Evolutionary conservation across 192 early-diverging fungal genomes (phyloP).

Genomic region (Spizellomyces sp.): DNA sequence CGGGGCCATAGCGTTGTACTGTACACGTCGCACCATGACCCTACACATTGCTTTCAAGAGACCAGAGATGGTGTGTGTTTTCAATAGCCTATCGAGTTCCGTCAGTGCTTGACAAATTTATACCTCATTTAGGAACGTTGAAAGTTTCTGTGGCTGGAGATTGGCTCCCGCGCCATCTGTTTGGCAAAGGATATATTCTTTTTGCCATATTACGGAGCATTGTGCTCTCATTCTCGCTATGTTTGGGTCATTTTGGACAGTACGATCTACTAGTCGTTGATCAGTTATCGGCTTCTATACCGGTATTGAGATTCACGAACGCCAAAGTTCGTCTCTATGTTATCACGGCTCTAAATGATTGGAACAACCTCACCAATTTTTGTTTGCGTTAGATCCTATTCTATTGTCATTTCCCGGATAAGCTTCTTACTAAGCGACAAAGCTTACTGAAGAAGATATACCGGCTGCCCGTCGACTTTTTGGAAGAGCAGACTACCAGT

Average conservation of each 20-base stretch:
- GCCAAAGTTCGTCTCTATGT: conserved; percentile 49
- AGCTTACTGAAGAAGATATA: conserved; percentile 69
- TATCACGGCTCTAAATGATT: neutral
- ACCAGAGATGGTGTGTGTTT: conserved; percentile 71
- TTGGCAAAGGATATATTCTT: conserved; percentile 75
- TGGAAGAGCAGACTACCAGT: conserved; percentile 88
- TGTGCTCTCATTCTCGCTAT: conserved; percentile 61
- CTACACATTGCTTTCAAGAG: conserved; percentile 87
- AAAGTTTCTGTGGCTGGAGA: conserved; percentile 72
- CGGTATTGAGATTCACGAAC: conserved; percentile 68
- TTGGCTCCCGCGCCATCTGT: conserved; percentile 70
- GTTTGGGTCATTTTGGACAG: conserved; percentile 35
- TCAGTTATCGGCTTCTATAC: conserved; percentile 83
- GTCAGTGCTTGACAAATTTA: conserved; percentile 8
- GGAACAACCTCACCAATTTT: neutral
- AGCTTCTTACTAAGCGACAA: conserved; percentile 69
- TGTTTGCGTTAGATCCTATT: conserved; percentile 70
- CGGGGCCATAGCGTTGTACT: conserved; percentile 79
- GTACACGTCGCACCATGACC: conserved; percentile 92
- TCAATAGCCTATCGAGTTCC: too few relatives aligned
- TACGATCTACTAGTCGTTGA: conserved; percentile 83
- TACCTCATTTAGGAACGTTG: conserved; percentile 63
- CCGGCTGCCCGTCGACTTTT: conserved; percentile 75
- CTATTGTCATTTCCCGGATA: conserved; percentile 97
- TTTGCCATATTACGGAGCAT: conserved; percentile 82